Percentiles rank a stretch among this genome's conserved stretches.
phyloP scores from a whole-genome alignment of 2,329 filamentous ascomycete genomes.

The Cladosporium sphaerospermum region DNA sequence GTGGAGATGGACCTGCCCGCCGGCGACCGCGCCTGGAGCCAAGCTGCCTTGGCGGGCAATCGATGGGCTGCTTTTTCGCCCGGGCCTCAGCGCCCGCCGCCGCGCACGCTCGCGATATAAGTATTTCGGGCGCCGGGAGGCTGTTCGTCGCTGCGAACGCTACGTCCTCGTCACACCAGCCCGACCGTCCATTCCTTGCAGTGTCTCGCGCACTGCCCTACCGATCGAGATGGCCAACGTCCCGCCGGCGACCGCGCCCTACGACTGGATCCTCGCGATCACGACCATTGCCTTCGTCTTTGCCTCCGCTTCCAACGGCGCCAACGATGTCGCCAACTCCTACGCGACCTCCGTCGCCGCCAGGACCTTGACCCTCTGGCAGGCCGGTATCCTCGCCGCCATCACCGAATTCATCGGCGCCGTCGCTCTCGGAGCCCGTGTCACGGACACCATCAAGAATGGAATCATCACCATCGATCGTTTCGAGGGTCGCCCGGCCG shows the following conservation, averaged over 20 bases:
- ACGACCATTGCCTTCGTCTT: constrained; percentile 58
- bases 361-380: constrained; percentile 44
- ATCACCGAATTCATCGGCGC: constrained; percentile 48
- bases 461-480: constrained; percentile 47
- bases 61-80: too few species aligned
- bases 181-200: too few species aligned
- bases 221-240: neutral
- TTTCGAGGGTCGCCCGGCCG: constrained; percentile 41
- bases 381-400: constrained; percentile 42
- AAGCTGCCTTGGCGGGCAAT: too few species aligned
- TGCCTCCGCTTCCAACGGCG: constrained; percentile 55
- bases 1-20: too few species aligned
- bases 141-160: too few species aligned
- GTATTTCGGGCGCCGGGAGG: too few species aligned
- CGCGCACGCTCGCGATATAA: too few species aligned
- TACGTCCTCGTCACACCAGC: too few species aligned
- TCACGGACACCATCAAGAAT: constrained; percentile 56
- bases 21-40: too few species aligned
- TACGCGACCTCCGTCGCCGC: constrained; percentile 48
- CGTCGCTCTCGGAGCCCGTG: constrained; percentile 45
- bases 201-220: too few species aligned
- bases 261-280: constrained; percentile 47
- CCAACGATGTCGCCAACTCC: constrained; percentile 48
- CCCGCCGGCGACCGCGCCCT: constrained; percentile 1
- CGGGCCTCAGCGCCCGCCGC: too few species aligned